A percentile compares a stretch with the other conserved stretches of the same genome.
phyloP scores from a whole-genome alignment of 2,329 filamentous ascomycete genomes.

The Cladosporium austrohemisphaericum region DNA sequence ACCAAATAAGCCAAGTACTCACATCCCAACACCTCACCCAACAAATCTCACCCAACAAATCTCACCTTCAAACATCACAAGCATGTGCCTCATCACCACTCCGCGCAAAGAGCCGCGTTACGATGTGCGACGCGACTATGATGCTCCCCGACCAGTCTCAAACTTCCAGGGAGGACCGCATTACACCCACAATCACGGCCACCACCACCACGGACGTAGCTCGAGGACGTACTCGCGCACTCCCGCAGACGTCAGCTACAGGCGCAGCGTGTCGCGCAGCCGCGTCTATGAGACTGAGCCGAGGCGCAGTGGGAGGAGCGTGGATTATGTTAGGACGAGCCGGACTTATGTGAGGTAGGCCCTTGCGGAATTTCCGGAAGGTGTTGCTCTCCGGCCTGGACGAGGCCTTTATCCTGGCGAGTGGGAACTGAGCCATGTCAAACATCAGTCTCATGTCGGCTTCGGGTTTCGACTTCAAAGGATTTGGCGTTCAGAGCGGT shows the following conservation, averaged over 20 bases:
- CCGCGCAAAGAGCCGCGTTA: constrained; percentile 19
- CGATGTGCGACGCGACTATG: constrained; percentile 21
- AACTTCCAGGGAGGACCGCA: constrained; percentile 28
- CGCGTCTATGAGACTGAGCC: constrained; percentile 12
- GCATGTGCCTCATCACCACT: constrained; percentile 31
- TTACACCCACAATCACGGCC: constrained; percentile 4
- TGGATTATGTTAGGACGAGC: constrained; percentile 25
- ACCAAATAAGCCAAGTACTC: too few relatives aligned
- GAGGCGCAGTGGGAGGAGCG: constrained; percentile 16
- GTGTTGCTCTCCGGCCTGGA: too few relatives aligned
- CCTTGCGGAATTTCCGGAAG: neutral
- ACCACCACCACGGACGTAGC: constrained; percentile 10
- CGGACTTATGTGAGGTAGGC: constrained; percentile 26
- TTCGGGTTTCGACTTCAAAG: too few relatives aligned
- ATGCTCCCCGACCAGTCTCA: constrained; percentile 30
- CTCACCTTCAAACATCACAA: neutral
- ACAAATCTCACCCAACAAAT: neutral
- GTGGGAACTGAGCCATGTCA: too few relatives aligned
- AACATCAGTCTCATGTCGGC: too few relatives aligned
- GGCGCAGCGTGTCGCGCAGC: constrained; percentile 21
- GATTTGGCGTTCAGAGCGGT: too few relatives aligned
- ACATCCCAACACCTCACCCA: neutral
- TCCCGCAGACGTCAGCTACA: constrained; percentile 23
- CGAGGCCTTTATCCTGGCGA: too few relatives aligned
- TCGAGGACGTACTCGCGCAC: constrained; percentile 21